These are phyloP conservation scores for Pelargonium australe DNA, from an alignment of 441 rosid genomes.

Conservation along the genomic window DNA sequence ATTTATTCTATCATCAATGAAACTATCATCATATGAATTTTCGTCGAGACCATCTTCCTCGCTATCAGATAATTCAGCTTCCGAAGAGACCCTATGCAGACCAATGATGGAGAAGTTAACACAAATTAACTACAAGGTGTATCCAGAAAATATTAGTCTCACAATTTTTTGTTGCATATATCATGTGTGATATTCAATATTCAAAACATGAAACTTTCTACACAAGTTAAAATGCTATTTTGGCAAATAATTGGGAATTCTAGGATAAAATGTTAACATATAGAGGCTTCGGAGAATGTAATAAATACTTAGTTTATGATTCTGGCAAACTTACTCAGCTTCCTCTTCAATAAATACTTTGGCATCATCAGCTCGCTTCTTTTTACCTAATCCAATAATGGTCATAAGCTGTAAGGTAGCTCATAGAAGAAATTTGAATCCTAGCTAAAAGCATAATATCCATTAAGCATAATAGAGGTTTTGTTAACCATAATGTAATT, in stretches of 20 bases:
- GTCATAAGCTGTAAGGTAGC: conserved; percentile 16
- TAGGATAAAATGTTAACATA: neutral
- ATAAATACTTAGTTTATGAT: neutral
- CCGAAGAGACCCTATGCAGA: conserved; percentile 64
- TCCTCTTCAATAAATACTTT: conserved; percentile 68
- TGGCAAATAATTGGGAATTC: neutral
- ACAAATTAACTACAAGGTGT: conserved; percentile 10
- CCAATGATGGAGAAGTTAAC: conserved; percentile 12
- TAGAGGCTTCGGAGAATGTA: conserved; percentile 10
- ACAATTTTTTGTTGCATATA: conserved; percentile 6
- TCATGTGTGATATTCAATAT: neutral
- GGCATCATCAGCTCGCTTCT: conserved; percentile 32
- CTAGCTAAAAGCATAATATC: conserved; percentile 3
- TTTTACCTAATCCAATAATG: conserved; percentile 45
- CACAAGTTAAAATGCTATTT: neutral
- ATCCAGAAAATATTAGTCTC: neutral
- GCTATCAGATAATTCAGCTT: conserved; percentile 57
- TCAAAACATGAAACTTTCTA: no score
- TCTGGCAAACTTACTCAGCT: conserved; percentile 68
- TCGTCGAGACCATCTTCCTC: conserved; percentile 46
- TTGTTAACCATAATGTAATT: neutral
- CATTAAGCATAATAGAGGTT: conserved; percentile 4
- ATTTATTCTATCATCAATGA: conserved; percentile 72
- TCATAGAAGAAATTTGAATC: conserved; percentile 4
- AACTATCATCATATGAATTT: conserved; percentile 64